Evolutionary conservation across 2,329 filamentous ascomycete genomes (phyloP), one percentile per base, ranked within the genome.

Genomic region (Aspergillus niger): DNA sequence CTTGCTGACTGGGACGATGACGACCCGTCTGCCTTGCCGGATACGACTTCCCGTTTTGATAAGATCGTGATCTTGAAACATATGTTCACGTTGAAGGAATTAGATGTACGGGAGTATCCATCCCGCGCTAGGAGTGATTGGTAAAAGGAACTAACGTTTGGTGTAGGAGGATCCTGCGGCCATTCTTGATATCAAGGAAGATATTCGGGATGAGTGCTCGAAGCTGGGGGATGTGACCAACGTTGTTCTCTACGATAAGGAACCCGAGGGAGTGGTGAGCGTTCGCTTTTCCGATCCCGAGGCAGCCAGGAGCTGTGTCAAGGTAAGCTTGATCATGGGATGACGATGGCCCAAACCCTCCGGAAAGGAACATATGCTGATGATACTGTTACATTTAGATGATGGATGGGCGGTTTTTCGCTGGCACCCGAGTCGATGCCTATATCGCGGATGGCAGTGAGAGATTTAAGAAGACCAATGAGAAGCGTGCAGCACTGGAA

Each of bases 1-100:
- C 86, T 98, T 36, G 90, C 92, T 3, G 93, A 98, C 76, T 99
- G 95, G 95, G 91, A 92, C 71, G 94, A 97, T 71, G 93, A 98
- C 73, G 89, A 94, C 57, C 85, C 89, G 26, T 85, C 82, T 1
- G 76, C 81, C 24, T 70, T 86, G 24, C 82, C 83, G n/a, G 82
- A 86, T 44, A 83, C 81, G 8, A 83, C 76, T 64, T 82, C 81
- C 13, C 80, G 80, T 70, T 90, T 86, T 78, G 91, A 93, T 69
- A 96, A 93, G 74, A 82, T 91, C 15, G 93, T 97, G 28, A 88
- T 98, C 60, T 80, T 99, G 65, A 91, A 91, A 72, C 88, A 96
- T 78, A 96, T 97, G 89, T 99, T 99, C 77, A 96, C 92, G 1
- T 82, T 94, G 44, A 74, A 89, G 63, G 91, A 97, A 78, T 82